Base-by-base conservation (phyloP, 225 moss, liverwort and hornwort genomes). In the Bryoerythrophyllum caledonicum region DNA sequence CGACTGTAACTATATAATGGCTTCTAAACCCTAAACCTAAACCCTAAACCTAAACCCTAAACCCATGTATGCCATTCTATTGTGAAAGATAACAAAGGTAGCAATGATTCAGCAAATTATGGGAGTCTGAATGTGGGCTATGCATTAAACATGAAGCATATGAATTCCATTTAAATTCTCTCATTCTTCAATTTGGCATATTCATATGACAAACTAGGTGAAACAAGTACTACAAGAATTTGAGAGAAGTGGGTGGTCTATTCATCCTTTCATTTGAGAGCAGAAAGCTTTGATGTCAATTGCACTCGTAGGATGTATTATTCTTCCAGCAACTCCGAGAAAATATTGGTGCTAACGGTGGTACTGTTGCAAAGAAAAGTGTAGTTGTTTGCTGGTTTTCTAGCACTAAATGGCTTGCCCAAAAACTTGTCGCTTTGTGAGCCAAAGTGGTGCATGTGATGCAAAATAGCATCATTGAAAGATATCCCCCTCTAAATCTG, bases 251-350 rank as follows among this genome's bases (percentile, higher is more conserved):
- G 0, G 6, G 4, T 17, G 0, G 7, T 3, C 16, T 27, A 32
- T 9, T 3, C 60, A 9, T 60, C 8, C 8, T 60, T 30, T 17
- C 6, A 32, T 38, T 75, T 16, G 32, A 58, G 44, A 44, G 24
- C 7, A 24, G 57, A 46, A 59, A 67, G 58, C 12, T 67, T 59
- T 48, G 67, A 24, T 12, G 2, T 67, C 54, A 53, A n/a, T 19
- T 75, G 58, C 58, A 76, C 23, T 23, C 21, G 66, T 30, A 17
- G 15, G 16, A 58, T 58, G 67, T 73, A 63, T 60, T 9, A 17
- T 52, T 58, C 32, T 51, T 67, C 14, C 23, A 30, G 7, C 23
- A 32, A 67, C 58, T 67, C 40, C 16, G 48, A 17, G 25, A 74
- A 25, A 10, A 25, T 72, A 21, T 15, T 32, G 34, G 46, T 11